Conservation (phyloP, 495 filamentous ascomycete species). For the Aspergillus indologenus region DNA sequence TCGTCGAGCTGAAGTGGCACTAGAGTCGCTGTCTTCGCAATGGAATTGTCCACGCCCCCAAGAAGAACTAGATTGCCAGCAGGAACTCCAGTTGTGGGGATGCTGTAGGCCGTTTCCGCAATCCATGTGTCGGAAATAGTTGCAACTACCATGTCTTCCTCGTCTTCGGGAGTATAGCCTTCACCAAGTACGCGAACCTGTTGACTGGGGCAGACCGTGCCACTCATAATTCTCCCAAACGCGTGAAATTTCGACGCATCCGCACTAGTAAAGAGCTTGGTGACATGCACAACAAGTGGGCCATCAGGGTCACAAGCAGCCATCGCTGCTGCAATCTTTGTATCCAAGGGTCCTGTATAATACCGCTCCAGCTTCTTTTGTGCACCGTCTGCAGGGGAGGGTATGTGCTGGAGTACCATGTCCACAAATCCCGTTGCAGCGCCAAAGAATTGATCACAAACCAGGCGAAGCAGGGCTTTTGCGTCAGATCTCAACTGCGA, state of each 20-base stretch:
- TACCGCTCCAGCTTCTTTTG: slow-evolving; percentile 73
- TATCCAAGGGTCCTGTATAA: slow-evolving; percentile 95
- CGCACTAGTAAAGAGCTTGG: slow-evolving; percentile 84
- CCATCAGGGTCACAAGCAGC: slow-evolving; percentile 81
- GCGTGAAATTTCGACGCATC: slow-evolving; percentile 87
- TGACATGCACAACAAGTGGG: slow-evolving; percentile 83
- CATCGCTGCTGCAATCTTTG: slow-evolving; percentile 77
- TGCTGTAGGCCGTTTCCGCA: slow-evolving; percentile 89
- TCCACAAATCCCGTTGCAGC: slow-evolving; percentile 88
- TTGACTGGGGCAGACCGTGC: slow-evolving; percentile 75
- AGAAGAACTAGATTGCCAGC: slow-evolving; percentile 94
- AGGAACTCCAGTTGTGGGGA: slow-evolving; percentile 85
- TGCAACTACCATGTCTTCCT: slow-evolving; percentile 94
- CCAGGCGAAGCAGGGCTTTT: slow-evolving; percentile 80
- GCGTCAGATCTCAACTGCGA: slow-evolving; percentile 88
- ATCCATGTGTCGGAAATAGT: slow-evolving; percentile 89
- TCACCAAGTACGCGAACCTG: slow-evolving; percentile 92
- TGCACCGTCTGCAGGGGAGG: slow-evolving; percentile 80
- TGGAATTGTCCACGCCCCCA: slow-evolving; percentile 92
- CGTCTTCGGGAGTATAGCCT: slow-evolving; percentile 93
- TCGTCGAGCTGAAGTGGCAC: slow-evolving; percentile 78
- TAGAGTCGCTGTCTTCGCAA: slow-evolving; percentile 95
- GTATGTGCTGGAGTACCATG: slow-evolving; percentile 88
- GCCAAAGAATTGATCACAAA: slow-evolving; percentile 95
- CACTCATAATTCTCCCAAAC: slow-evolving; percentile 91